A percentile compares a stretch with the other conserved stretches of the same genome.
phyloP scores from a whole-genome alignment of 1,139 yeast genomes.

The Nadsonia starkeyi-henricii region DNA sequence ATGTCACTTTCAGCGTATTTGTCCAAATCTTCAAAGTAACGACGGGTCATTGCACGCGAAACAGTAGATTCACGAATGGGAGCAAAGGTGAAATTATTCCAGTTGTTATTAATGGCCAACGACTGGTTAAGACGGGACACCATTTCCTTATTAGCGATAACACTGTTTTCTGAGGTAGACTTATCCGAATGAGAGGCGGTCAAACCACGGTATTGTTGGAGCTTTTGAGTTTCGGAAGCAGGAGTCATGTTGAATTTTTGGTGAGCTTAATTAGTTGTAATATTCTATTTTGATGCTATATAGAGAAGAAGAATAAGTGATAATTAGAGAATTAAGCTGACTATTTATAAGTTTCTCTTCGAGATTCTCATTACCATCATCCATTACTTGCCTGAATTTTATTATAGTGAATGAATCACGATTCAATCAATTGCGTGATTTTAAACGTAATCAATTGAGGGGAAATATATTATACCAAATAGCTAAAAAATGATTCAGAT shows the following conservation, averaged over 20 bases:
- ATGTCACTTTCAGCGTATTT: conserved; percentile 64
- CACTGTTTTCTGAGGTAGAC: background rate
- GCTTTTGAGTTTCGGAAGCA: conserved; percentile 8
- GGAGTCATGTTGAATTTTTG: conserved; percentile 1
- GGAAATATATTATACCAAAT: no score
- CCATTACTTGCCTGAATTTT: no score
- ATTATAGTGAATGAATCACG: no score
- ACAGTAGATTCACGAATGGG: conserved; percentile 71
- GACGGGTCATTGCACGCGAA: conserved; percentile 70
- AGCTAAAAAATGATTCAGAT: no score
- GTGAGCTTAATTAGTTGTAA: background rate
- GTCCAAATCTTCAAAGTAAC: conserved; percentile 63
- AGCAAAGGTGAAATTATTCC: conserved; percentile 55
- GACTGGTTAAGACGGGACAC: conserved; percentile 7
- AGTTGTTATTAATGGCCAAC: conserved; percentile 24
- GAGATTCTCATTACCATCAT: no score
- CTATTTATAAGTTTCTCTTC: no score
- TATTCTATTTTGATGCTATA: no score
- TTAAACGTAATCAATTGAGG: no score
- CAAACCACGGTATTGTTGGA: conserved; percentile 4
- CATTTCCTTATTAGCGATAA: background rate
- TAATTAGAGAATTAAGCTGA: no score
- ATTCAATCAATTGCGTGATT: no score
- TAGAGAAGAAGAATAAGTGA: no score
- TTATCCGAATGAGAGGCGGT: background rate